These are phyloP conservation scores for Cladosporium austrohemisphaericum DNA, from an alignment of 2,329 filamentous ascomycete species.

Conservation along the genomic window DNA sequence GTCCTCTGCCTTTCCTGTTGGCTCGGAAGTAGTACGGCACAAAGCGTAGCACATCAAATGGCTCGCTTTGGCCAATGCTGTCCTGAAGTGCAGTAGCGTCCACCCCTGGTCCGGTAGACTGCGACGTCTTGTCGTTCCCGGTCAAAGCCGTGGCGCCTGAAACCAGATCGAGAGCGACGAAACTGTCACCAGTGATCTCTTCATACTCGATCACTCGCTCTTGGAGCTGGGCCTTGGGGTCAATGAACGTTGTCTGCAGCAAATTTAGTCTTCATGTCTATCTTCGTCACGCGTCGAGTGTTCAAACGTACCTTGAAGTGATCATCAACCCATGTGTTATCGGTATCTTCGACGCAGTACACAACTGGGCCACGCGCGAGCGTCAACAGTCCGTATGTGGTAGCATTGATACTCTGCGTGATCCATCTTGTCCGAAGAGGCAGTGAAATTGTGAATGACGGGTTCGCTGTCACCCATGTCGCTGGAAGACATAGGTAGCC, in stretches of 20 bases:
- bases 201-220: constrained; percentile 22
- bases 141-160: neutral
- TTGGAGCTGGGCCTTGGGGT: constrained; percentile 15
- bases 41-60: constrained; percentile 38
- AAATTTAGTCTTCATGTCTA: neutral
- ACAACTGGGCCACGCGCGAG: constrained; percentile 56
- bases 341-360: constrained; percentile 59
- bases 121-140: neutral
- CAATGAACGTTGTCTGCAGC: constrained; percentile 11
- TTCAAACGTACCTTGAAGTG: constrained; percentile 50
- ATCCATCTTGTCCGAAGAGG: constrained; percentile 49
- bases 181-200: constrained; percentile 22
- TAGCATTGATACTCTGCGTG: constrained; percentile 24
- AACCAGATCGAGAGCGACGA: constrained; percentile 29
- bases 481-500: constrained; percentile 50
- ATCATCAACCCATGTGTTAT: constrained; percentile 54
- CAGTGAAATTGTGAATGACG: constrained; percentile 44
- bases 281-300: neutral
- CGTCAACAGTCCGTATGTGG: neutral
- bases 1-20: constrained; percentile 52
- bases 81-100: neutral
- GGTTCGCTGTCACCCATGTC: constrained; percentile 38
- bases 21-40: constrained; percentile 55
- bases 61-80: neutral
- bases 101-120: neutral